These are phyloP conservation scores for Cupressus sempervirens DNA, from an alignment of 75 land plant species.

Conservation along the genomic window DNA sequence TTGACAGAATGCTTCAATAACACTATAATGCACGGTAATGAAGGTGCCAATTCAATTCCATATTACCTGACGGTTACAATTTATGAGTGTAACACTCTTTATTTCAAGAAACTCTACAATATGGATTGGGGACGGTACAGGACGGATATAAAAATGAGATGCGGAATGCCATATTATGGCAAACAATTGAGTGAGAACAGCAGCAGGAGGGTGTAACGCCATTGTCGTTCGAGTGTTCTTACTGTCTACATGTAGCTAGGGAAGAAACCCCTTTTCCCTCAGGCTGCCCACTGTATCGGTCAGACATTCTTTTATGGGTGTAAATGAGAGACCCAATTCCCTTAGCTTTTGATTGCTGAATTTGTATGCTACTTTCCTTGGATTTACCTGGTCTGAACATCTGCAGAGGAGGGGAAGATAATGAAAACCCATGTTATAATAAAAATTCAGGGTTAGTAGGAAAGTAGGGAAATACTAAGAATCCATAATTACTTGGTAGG, in stretches of 20 bases:
- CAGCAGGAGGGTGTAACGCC: too few species aligned
- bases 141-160: too few species aligned
- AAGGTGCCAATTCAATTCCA: too few species aligned
- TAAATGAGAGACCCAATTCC: too few species aligned
- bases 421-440: neutral
- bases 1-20: too few species aligned
- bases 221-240: conserved; percentile 14
- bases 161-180: too few species aligned
- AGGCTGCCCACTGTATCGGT: conserved; percentile 59
- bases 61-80: too few species aligned
- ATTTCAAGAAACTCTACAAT: too few species aligned
- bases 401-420: conserved; percentile 12
- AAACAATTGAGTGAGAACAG: neutral
- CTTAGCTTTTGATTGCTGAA: conserved; percentile 33
- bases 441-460: neutral
- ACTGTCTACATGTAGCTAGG: conserved; percentile 2
- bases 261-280: conserved; percentile 28
- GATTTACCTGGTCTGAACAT: conserved; percentile 67
- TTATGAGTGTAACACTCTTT: too few species aligned
- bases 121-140: too few species aligned
- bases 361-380: conserved; percentile 50
- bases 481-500: neutral
- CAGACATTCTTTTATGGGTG: conserved; percentile 41
- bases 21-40: too few species aligned
- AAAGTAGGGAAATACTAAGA: too few species aligned